Conservation (phyloP, 176 grass and related monocot genomes). For the Triticum monococcum region DNA sequence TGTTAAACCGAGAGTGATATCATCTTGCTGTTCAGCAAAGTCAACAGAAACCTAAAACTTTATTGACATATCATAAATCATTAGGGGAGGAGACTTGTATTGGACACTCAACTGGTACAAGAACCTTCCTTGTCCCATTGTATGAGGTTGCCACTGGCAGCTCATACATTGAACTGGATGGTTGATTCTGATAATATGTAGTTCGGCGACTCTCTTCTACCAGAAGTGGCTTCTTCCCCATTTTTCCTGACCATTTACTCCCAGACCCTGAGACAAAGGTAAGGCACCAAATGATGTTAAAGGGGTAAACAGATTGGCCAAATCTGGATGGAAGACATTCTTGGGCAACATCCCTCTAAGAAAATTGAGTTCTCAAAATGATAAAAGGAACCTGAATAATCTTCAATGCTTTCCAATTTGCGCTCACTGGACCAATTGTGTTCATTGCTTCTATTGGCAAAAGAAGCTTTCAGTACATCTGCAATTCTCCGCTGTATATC, state of each 20-base stretch:
- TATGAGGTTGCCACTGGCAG: conserved; percentile 54
- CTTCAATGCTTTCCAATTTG: conserved; percentile 58
- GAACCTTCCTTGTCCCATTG: conserved; percentile 57
- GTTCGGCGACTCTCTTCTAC: conserved; percentile 76
- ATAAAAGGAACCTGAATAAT: conserved; percentile 62
- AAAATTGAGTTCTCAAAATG: neutral
- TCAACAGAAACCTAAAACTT: neutral
- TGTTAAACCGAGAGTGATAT: conserved; percentile 19
- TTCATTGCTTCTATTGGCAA: conserved; percentile 48
- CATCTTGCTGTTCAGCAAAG: conserved; percentile 10
- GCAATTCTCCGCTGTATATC: conserved; percentile 53
- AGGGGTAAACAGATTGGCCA: neutral
- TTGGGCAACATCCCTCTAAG: neutral
- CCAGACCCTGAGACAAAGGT: conserved; percentile 46
- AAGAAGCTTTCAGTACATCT: conserved; percentile 56
- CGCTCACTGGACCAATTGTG: conserved; percentile 50
- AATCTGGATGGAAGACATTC: neutral
- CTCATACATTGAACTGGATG: conserved; percentile 50
- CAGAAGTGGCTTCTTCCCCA: conserved; percentile 51
- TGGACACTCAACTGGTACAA: conserved; percentile 69
- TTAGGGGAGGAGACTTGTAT: conserved; percentile 10
- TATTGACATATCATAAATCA: neutral
- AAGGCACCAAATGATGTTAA: neutral
- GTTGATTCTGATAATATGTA: conserved; percentile 62
- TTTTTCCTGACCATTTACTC: conserved; percentile 47